Evolutionary conservation across 345 rosid species (phyloP).

Genomic region (Noccaea bulbosa): DNA sequence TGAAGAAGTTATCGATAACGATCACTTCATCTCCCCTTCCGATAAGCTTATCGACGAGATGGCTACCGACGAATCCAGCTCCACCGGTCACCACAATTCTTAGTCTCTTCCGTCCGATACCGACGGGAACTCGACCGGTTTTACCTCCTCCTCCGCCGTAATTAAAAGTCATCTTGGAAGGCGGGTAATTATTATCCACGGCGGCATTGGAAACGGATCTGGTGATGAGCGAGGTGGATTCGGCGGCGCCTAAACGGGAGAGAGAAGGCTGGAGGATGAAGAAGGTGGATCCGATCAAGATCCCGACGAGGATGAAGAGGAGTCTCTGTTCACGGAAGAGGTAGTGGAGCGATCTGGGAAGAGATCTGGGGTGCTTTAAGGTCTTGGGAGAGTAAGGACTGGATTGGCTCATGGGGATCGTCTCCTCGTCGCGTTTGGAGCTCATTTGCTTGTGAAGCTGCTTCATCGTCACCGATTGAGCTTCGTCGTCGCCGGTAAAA

Average conservation of each 20-base stretch:
- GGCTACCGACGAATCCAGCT: constrained; percentile 98
- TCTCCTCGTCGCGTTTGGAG: constrained; percentile 73
- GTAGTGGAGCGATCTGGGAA: constrained; percentile 88
- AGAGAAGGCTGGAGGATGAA: constrained; percentile 92
- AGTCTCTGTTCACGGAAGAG: constrained; percentile 87
- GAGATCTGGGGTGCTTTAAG: constrained; percentile 72
- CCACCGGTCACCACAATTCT: constrained; percentile 96
- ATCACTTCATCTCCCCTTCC: constrained; percentile 93
- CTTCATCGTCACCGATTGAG: constrained; percentile 57
- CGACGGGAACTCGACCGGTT: constrained; percentile 74
- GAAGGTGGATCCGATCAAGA: constrained; percentile 91
- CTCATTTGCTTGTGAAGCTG: constrained; percentile 83
- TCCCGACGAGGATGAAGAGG: constrained; percentile 89
- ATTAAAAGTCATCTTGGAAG: constrained; percentile 31
- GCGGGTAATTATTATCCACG: constrained; percentile 12
- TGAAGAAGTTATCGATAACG: constrained; percentile 93
- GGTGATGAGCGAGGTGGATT: constrained; percentile 47
- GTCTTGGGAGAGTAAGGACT: constrained; percentile 70
- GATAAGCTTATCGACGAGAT: constrained; percentile 89
- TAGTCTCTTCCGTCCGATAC: constrained; percentile 63
- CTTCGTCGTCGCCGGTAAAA: constrained; percentile 28
- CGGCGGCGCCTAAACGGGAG: constrained; percentile 64
- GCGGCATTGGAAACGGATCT: constrained; percentile 42
- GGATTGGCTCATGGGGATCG: constrained; percentile 49
- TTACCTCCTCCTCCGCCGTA: constrained; percentile 37